These are phyloP conservation scores for Tuber indicum DNA, from an alignment of 495 filamentous ascomycete species.

Conservation along the genomic window DNA sequence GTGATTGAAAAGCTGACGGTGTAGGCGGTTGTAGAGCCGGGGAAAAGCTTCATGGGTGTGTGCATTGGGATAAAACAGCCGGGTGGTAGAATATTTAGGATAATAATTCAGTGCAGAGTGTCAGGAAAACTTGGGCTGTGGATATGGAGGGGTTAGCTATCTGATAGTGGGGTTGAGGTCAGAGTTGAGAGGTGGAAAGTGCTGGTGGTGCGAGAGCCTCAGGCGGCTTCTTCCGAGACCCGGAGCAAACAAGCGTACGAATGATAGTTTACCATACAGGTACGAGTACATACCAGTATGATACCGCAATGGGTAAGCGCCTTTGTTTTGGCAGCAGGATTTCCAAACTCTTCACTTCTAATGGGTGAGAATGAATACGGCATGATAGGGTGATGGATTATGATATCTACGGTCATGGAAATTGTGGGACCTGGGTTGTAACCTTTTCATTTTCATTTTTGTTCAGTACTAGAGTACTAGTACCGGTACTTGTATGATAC, in stretches of 20 bases:
- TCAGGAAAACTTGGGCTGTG: neutral
- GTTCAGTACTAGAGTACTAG: no score
- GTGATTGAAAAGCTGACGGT: neutral
- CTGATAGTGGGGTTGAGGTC: neutral
- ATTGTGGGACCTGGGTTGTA: neutral
- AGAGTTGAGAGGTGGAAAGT: neutral
- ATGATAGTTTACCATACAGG: no score
- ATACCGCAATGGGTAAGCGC: neutral
- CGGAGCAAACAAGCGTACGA: neutral
- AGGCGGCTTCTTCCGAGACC: neutral
- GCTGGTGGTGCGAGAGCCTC: neutral
- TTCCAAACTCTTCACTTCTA: neutral
- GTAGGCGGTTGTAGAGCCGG: neutral
- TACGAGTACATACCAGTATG: no score
- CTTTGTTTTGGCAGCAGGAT: neutral
- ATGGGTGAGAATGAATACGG: neutral
- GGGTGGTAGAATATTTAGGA: neutral
- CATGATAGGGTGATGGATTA: neutral
- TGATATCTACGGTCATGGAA: neutral
- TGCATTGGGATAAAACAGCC: neutral
- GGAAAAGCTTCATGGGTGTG: neutral
- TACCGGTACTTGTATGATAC: no score
- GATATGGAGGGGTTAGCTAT: neutral
- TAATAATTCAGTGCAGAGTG: neutral
- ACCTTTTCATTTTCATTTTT: neutral